Percentiles rank a stretch among this genome's conserved stretches.
Conservation (phyloP, 2,329 filamentous ascomycete genomes). For the Talaromyces sp. region DNA sequence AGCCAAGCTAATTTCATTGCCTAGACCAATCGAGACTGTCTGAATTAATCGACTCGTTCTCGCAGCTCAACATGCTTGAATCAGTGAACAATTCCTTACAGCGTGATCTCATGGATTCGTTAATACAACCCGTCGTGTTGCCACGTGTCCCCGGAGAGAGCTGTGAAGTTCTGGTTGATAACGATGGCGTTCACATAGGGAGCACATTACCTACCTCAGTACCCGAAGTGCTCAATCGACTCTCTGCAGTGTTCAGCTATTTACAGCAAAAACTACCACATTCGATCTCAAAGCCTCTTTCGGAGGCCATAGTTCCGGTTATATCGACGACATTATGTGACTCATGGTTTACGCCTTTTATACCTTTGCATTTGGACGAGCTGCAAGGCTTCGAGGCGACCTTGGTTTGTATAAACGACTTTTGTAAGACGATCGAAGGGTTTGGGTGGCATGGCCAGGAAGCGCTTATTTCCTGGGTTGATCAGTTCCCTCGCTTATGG, state of each 20-base stretch:
- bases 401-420: constrained; percentile 59
- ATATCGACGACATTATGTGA: constrained; percentile 65
- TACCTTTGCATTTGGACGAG: constrained; percentile 69
- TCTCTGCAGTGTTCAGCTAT: constrained; percentile 46
- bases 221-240: constrained; percentile 38
- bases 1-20: constrained; percentile 1
- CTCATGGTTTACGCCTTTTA: constrained; percentile 68
- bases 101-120: constrained; percentile 24
- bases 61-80: constrained; percentile 27
- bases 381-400: constrained; percentile 68
- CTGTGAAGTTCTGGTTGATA: constrained; percentile 22
- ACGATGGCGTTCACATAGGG: constrained; percentile 25
- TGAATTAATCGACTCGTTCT: constrained; percentile 26
- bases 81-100: constrained; percentile 28
- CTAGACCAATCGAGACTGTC: constrained; percentile 23
- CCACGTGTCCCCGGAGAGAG: constrained; percentile 22
- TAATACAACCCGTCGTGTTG: constrained; percentile 31
- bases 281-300: constrained; percentile 52
- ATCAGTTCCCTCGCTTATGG: constrained; percentile 77
- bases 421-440: constrained; percentile 60
- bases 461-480: constrained; percentile 73
- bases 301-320: constrained; percentile 64
- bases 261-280: constrained; percentile 48
- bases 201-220: constrained; percentile 23
- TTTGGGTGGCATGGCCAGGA: constrained; percentile 59